Evolutionary conservation across 768 basidiomycete species (phyloP).

Genomic region (Termitomyces sp.): DNA sequence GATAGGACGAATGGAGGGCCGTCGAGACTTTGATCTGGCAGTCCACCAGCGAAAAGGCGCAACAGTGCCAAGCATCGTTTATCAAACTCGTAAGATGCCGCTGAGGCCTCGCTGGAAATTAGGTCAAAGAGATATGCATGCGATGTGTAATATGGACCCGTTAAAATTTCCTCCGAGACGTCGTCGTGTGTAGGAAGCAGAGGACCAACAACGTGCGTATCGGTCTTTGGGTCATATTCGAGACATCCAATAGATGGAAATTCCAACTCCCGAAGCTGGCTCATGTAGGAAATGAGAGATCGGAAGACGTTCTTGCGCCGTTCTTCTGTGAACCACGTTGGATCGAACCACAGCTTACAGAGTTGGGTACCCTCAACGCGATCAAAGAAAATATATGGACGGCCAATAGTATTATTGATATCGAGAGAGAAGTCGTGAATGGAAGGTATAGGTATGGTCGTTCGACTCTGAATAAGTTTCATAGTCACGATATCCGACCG

Average conservation of each 20-base stretch:
- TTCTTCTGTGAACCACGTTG: background rate
- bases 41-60: too few relatives aligned
- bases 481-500: background rate
- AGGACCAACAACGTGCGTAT: background rate
- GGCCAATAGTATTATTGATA: background rate
- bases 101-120: too few relatives aligned
- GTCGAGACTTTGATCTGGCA: too few relatives aligned
- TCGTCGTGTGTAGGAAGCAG: background rate
- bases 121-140: too few relatives aligned
- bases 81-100: too few relatives aligned
- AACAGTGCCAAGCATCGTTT: too few relatives aligned
- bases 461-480: background rate
- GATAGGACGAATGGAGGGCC: too few relatives aligned
- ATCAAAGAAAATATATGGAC: background rate
- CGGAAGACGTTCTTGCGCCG: background rate
- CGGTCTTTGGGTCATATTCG: background rate
- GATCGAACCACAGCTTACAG: background rate
- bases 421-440: background rate
- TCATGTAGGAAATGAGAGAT: background rate
- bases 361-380: too few relatives aligned
- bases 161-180: too few relatives aligned
- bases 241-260: background rate
- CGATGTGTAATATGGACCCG: too few relatives aligned
- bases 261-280: background rate
- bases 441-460: background rate